phyloP scores from a whole-genome alignment of 2,329 filamentous ascomycete species.

The Trichophyton equinum region DNA sequence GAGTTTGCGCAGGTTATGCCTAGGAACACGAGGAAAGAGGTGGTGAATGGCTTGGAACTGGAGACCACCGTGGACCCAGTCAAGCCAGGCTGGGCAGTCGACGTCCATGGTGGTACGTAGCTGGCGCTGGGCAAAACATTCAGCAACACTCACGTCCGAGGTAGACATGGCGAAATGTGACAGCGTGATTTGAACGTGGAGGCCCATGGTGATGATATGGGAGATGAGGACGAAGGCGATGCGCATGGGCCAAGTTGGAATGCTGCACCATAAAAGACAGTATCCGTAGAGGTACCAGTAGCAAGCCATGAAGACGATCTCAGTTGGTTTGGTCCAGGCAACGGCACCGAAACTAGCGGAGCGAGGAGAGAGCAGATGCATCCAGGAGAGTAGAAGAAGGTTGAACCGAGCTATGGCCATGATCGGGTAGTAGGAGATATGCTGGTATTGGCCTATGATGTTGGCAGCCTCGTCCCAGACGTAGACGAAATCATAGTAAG shows the following conservation, averaged over 20 bases:
- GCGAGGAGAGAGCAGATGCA: slow-evolving; percentile 56
- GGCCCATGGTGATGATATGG: slow-evolving; percentile 64
- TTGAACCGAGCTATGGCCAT: slow-evolving; percentile 77
- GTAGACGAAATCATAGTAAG: slow-evolving; percentile 74
- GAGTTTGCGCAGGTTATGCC: slow-evolving; percentile 65
- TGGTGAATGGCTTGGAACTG: slow-evolving; percentile 87
- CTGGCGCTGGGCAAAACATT: slow-evolving; percentile 85
- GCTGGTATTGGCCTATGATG: slow-evolving; percentile 56
- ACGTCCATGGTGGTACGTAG: slow-evolving; percentile 88
- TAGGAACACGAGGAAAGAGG: slow-evolving; percentile 66
- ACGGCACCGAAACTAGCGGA: slow-evolving; percentile 63
- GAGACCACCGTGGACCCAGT: slow-evolving; percentile 77
- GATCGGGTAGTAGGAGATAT: slow-evolving; percentile 71
- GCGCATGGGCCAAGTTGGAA: slow-evolving; percentile 56
- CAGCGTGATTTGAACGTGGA: slow-evolving; percentile 81
- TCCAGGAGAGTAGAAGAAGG: slow-evolving; percentile 68
- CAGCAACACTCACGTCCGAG: slow-evolving; percentile 63
- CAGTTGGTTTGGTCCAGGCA: slow-evolving; percentile 70
- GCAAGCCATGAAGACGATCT: slow-evolving; percentile 59
- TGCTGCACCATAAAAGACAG: slow-evolving; percentile 56
- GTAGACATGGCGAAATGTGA: slow-evolving; percentile 93
- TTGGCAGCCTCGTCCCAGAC: slow-evolving; percentile 60
- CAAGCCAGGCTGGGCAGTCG: slow-evolving; percentile 74
- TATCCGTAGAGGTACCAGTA: slow-evolving; percentile 87
- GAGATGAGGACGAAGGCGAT: slow-evolving; percentile 65